Conservation (phyloP, 495 filamentous ascomycete species). For the Xylaria cubensis region DNA sequence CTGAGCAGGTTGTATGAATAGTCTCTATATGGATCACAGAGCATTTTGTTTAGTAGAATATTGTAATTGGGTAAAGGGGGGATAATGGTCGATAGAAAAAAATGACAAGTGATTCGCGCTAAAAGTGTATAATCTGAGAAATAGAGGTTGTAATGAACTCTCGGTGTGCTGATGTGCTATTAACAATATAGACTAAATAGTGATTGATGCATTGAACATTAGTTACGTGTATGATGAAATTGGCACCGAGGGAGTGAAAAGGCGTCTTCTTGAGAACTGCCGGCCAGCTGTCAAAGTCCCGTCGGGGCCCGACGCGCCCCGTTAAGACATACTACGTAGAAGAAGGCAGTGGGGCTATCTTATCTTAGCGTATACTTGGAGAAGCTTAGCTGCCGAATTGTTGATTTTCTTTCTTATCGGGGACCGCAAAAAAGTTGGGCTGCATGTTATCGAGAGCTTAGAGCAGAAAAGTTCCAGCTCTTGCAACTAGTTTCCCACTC, state of each 20-base stretch:
- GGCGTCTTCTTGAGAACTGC: too few species aligned
- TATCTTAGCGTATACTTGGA: background rate
- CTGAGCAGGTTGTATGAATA: background rate
- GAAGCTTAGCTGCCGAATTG: background rate
- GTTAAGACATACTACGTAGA: too few species aligned
- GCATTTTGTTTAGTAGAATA: background rate
- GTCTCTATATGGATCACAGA: background rate
- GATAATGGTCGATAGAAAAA: background rate
- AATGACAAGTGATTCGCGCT: too few species aligned
- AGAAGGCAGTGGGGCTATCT: background rate
- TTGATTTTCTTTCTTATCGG: slow-evolving; percentile 25
- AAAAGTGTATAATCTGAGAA: background rate
- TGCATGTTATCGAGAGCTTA: slow-evolving; percentile 25
- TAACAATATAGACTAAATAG: background rate
- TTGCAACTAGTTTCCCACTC: slow-evolving; percentile 10
- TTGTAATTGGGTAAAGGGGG: background rate
- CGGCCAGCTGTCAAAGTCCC: too few species aligned
- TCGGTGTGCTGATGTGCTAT: background rate
- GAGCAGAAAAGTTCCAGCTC: slow-evolving; percentile 18
- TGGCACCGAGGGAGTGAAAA: background rate
- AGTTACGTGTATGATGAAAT: background rate
- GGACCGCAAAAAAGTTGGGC: slow-evolving; percentile 11
- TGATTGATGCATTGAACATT: background rate
- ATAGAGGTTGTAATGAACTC: background rate
- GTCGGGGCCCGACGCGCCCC: too few species aligned